Evolutionary conservation across 2,329 filamentous ascomycete genomes (phyloP).

Genomic region (Ophiostoma angusticollis): DNA sequence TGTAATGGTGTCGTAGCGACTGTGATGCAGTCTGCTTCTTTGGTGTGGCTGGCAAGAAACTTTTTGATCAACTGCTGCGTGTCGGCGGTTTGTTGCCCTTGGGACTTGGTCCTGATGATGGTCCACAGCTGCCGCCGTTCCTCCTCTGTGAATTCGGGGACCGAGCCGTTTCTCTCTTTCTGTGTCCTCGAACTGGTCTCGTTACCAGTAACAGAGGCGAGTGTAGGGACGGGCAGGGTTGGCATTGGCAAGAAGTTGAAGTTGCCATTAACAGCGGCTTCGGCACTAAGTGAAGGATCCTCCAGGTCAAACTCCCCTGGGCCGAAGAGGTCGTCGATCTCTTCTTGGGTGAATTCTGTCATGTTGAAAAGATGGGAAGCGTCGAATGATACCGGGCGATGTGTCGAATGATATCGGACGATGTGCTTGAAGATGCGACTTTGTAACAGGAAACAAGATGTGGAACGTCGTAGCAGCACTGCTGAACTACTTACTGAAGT

Average conservation of each 20-base stretch:
- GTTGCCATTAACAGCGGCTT: background rate
- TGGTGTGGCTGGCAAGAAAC: background rate
- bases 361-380: background rate
- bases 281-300: background rate
- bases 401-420: background rate
- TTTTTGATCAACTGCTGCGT: background rate
- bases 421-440: too few species aligned
- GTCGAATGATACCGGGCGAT: background rate
- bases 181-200: too few species aligned
- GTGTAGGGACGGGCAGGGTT: background rate
- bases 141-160: constrained; percentile 1
- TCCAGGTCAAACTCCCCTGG: background rate
- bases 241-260: background rate
- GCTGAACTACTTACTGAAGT: constrained; percentile 9
- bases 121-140: constrained; percentile 1
- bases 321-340: constrained; percentile 4
- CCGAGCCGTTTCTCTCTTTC: background rate
- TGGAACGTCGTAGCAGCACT: constrained; percentile 9
- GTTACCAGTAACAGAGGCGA: too few species aligned
- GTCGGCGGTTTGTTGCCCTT: background rate
- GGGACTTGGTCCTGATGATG: background rate
- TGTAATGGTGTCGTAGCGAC: too few species aligned
- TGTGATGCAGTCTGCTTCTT: too few species aligned
- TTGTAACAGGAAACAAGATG: too few species aligned
- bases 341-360: background rate